These are phyloP conservation scores for Grigorovia jiainica DNA, from an alignment of 805 yeast genomes.

Conservation along the genomic window DNA sequence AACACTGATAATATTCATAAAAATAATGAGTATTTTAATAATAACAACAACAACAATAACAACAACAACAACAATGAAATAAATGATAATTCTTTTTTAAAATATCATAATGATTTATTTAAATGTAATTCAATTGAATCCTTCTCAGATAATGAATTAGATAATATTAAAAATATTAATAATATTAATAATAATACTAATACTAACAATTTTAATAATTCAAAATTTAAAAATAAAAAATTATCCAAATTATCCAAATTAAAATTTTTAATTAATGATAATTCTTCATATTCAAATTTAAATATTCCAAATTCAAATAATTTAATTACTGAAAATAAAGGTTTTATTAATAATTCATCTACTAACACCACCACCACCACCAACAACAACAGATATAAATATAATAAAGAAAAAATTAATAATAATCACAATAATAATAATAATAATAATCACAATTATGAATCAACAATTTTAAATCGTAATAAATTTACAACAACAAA, in stretches of 20 bases:
- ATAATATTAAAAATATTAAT: not conserved
- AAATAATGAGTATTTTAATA: not conserved
- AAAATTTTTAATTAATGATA: slow-evolving; percentile 1
- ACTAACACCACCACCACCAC: not conserved
- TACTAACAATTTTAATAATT: not conserved
- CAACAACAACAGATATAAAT: too few relatives aligned
- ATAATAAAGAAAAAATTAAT: not conserved
- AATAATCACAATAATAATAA: not conserved
- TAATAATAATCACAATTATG: not conserved
- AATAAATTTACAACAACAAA: slow-evolving; percentile 6
- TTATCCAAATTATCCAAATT: not conserved
- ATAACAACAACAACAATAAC: too few relatives aligned
- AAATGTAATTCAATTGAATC: not conserved
- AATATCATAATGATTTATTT: not conserved
- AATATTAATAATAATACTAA: not conserved
- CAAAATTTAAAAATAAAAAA: not conserved
- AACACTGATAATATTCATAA: too few relatives aligned
- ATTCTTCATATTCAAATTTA: slow-evolving; percentile 1
- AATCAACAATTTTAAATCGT: not conserved
- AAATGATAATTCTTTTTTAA: not conserved
- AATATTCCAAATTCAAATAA: not conserved
- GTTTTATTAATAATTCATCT: not conserved
- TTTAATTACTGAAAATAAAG: too few relatives aligned
- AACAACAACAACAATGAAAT: not conserved
- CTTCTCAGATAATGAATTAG: not conserved